phyloP scores from a whole-genome alignment of 768 basidiomycete species.

The Tricholoma saponaceum region DNA sequence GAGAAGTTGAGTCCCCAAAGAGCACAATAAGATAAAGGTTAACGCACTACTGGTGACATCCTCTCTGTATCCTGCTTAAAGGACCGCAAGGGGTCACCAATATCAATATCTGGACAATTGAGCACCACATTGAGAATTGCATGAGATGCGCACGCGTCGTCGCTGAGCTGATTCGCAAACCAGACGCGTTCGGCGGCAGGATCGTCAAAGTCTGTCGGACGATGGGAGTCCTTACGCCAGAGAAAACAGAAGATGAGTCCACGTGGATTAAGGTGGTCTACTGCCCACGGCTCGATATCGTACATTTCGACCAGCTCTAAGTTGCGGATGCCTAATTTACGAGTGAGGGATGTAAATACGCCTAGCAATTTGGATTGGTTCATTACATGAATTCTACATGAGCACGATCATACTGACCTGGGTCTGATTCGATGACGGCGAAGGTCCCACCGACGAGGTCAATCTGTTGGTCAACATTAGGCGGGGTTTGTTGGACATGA shows the following conservation, averaged over 20 bases:
- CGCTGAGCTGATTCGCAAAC: constrained; percentile 67
- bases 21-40: constrained; percentile 1
- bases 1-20: background rate
- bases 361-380: constrained; percentile 25
- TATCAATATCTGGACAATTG: constrained; percentile 48
- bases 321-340: constrained; percentile 47
- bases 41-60: constrained; percentile 55
- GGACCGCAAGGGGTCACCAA: constrained; percentile 39
- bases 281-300: constrained; percentile 60
- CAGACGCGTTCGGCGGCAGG: constrained; percentile 54
- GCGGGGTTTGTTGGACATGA: background rate
- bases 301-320: constrained; percentile 57
- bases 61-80: constrained; percentile 49
- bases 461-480: constrained; percentile 5
- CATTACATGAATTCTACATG: background rate
- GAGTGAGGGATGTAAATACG: constrained; percentile 56
- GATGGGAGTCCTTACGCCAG: constrained; percentile 47
- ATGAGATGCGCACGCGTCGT: constrained; percentile 62
- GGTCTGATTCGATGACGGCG: constrained; percentile 57
- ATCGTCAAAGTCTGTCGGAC: constrained; percentile 44
- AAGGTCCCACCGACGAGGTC: constrained; percentile 63
- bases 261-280: constrained; percentile 54
- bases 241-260: constrained; percentile 64
- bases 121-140: constrained; percentile 58
- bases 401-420: constrained; percentile 26